Conservation (phyloP, 2,329 filamentous ascomycete genomes). For the Dothideomycetes sp. region DNA sequence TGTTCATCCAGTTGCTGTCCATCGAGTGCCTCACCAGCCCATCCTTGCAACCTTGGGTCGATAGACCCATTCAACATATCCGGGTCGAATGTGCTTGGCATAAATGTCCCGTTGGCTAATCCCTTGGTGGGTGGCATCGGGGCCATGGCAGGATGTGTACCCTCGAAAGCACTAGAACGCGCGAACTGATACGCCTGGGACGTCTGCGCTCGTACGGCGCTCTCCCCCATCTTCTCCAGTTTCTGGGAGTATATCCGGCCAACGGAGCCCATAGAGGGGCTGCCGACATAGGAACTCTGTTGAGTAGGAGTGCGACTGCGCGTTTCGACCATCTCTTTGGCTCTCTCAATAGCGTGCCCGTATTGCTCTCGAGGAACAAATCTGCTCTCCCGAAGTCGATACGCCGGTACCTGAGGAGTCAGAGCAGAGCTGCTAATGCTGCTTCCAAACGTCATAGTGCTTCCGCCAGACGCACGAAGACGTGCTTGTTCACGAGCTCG, state of each 20-base stretch:
- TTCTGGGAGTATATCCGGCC: no score
- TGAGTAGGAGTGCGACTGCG: slow-evolving; percentile 5
- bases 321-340: slow-evolving; percentile 15
- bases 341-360: slow-evolving; percentile 20
- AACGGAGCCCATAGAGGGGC: no score
- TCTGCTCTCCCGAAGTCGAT: slow-evolving; percentile 23
- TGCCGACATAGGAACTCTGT: not conserved
- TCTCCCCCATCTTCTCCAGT: no score
- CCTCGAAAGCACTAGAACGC: no score
- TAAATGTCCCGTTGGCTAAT: no score
- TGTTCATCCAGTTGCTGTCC: slow-evolving; percentile 3
- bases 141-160: no score
- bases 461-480: slow-evolving; percentile 15
- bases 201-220: no score
- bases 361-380: slow-evolving; percentile 26
- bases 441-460: slow-evolving; percentile 4
- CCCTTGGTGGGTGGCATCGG: no score
- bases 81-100: no score
- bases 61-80: no score
- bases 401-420: slow-evolving; percentile 20
- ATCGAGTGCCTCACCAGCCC: not conserved
- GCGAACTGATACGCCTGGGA: no score
- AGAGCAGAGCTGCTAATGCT: slow-evolving; percentile 6
- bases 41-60: not conserved
- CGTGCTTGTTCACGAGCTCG: slow-evolving; percentile 21